Evolutionary conservation across 768 basidiomycete genomes (phyloP), one percentile per base, ranked within the genome.

Genomic region (Macrolepiota dolichaula): DNA sequence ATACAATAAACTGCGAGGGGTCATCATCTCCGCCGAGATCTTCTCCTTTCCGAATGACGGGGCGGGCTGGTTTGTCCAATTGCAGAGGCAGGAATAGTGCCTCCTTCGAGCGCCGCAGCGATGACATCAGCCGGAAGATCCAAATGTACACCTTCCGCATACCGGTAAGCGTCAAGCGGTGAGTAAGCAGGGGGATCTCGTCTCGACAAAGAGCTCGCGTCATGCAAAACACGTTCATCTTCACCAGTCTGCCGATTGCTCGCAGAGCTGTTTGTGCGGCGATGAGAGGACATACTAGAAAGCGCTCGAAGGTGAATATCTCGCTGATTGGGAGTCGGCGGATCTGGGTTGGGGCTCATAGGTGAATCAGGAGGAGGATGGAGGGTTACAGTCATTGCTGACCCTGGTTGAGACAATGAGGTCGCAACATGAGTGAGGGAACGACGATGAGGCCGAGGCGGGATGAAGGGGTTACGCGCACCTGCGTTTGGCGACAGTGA

Each of bases 61-160:
- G 77, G 75, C n/a, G 64, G 32, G 63, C 75, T 75, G 10, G 77
- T 76, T 65, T 82, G 82, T 6, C 85, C 84, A 38, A 89, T 76
- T 2, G 83, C 75, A 61, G 77, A 82, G 9, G 80, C 66, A n/a
- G 91, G 89, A 36, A 91, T 76, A 15, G 82, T 72, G 47, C 78
- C 80, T 7, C 89, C 89, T 73, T 94, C 95, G 66, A 97, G 74
- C 7, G 94, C 93, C 51, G 92, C 92, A 24, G 92, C 84, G 66
- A 97, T 94, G 60, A 96, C 84, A 66, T 97, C 95, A 36, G 94
- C 92, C 25, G 95, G 95, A 36, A 97, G 78, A 73, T 97, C 93
- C 51, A 96, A 87, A 55, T 92, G 91, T n/a, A 96, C 92, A 32
- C 94, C 95, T 44, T 93, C 94, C 55, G 86, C 79, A 68, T 93